These are phyloP conservation scores for Pythium utonaiense DNA, from an alignment of 352 stramenopile species.

Conservation along the genomic window DNA sequence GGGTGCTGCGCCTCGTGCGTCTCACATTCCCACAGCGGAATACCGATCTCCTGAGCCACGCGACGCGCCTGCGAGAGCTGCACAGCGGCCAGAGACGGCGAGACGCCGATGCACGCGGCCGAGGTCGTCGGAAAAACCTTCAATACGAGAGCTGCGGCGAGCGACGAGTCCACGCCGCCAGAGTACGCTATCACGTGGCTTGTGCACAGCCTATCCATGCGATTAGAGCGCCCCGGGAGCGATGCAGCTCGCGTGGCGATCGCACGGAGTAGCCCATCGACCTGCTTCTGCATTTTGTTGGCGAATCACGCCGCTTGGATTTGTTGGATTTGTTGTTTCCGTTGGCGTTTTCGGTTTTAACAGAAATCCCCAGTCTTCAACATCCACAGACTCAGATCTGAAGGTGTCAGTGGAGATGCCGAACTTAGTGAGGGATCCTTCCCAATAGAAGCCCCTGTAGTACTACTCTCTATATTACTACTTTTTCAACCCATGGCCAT, in stretches of 20 bases:
- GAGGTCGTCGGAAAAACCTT: constrained; percentile 71
- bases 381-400: background rate
- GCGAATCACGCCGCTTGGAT: background rate
- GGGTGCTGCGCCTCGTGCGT: constrained; percentile 84
- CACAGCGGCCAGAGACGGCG: constrained; percentile 79
- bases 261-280: constrained; percentile 16
- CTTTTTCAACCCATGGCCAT: constrained; percentile 12
- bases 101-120: constrained; percentile 91
- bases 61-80: constrained; percentile 87
- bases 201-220: constrained; percentile 6
- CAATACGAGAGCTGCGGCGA: constrained; percentile 91
- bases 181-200: constrained; percentile 90
- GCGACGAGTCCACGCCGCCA: constrained; percentile 94
- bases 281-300: constrained; percentile 3
- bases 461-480: too few species aligned
- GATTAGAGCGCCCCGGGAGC: background rate
- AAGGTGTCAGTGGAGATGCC: too few species aligned
- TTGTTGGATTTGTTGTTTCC: background rate
- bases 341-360: background rate
- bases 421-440: constrained; percentile 5
- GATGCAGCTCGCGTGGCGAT: constrained; percentile 4
- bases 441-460: background rate
- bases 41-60: constrained; percentile 86
- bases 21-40: constrained; percentile 82
- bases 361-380: background rate